These are phyloP conservation scores for Tylopilus sp. DNA, from an alignment of 1,284 basidiomycete genomes.

Conservation along the genomic window DNA sequence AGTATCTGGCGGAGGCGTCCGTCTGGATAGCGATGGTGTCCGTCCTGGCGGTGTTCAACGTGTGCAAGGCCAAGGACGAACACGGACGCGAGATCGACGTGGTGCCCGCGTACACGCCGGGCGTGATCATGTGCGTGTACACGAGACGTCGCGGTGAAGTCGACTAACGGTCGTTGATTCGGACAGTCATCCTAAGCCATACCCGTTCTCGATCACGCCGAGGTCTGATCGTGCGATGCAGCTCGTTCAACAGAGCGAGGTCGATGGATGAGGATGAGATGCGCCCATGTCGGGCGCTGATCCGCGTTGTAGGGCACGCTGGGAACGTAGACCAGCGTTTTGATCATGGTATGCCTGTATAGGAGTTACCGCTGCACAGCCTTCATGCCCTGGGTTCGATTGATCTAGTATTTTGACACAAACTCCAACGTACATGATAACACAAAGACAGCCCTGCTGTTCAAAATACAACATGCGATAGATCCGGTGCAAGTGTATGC, in stretches of 20 bases:
- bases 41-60: conserved; percentile 38
- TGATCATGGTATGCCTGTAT: too few relatives aligned
- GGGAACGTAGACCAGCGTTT: background rate
- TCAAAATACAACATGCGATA: conserved; percentile 13
- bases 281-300: background rate
- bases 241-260: conserved; percentile 14
- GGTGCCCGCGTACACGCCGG: conserved; percentile 46
- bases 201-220: conserved; percentile 28
- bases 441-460: conserved; percentile 23
- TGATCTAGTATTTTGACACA: background rate
- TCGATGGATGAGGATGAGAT: conserved; percentile 1
- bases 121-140: conserved; percentile 46
- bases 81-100: conserved; percentile 27
- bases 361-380: background rate
- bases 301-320: background rate
- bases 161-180: background rate
- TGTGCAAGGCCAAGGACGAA: conserved; percentile 35
- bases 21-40: conserved; percentile 45
- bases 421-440: background rate
- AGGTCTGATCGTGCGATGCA: conserved; percentile 19
- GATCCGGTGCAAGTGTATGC: conserved; percentile 17
- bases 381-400: conserved; percentile 16
- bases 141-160: background rate
- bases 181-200: conserved; percentile 17
- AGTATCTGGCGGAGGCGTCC: conserved; percentile 39